Base-by-base conservation (phyloP, 257 asterid genomes). In the Petunia axillaris region DNA sequence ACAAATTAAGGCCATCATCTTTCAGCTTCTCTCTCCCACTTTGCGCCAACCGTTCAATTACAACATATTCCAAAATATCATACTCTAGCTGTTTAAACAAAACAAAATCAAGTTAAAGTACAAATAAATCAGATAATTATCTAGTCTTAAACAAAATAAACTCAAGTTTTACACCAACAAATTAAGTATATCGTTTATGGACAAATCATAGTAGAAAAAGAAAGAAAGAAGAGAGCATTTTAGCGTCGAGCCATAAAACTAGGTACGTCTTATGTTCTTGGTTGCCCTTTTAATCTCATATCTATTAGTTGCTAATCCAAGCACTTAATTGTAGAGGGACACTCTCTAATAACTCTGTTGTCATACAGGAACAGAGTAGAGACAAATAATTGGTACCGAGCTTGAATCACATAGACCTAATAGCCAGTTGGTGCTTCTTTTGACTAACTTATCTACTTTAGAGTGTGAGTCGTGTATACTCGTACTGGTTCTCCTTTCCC, bases 1-100 rank as follows among this genome's bases (percentile, higher is more conserved):
- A 96, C 88, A 96, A 85, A 88, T 96, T 96, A 86, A 96, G 98
- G 46, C 99, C 99, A 82, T 96, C 98, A 76, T 94, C 99, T 86
- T 96, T 96, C 79, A 96, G 97, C 91, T 96, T 96, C 85, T 94
- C 99, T 1, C 99, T 97, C 35, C 99, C 99, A 87, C 94, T 92
- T 89, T 94, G 98, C 46, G 92, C 99, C 92, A 96, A 84, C 64
- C 99, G 98, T 85, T 96, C 99, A 73, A 96, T 91, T 80, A 96
- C 99, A 80, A 96, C 99, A 84, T 92, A 96, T 89, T 94, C 99
- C 94, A 96, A 84, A 80, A 96, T 91, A 82, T 96, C 99, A 88
- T 94, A 96, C 91, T 96, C 99, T 66, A 96, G 92, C 99, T 96
- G 97, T 87, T 64, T 82, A 75, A 76, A 25, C 25, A 62, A 76